phyloP scores from a whole-genome alignment of 441 rosid species.

The Corymbia citriodora region DNA sequence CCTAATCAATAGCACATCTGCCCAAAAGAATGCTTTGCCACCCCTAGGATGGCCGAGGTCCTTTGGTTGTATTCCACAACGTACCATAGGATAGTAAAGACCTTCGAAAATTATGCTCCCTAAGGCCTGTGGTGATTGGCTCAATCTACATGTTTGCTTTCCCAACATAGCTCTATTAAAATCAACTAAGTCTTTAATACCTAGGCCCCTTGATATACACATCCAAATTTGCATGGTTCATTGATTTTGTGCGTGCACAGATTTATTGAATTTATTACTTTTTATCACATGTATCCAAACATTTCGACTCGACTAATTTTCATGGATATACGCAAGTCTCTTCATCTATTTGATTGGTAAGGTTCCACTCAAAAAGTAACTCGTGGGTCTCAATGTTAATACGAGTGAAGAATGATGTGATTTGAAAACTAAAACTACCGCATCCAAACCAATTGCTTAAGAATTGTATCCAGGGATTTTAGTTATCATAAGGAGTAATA shows the following conservation, averaged over 20 bases:
- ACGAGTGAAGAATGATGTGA: background rate
- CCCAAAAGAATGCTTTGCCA: too few relatives aligned
- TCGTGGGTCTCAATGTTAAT: background rate
- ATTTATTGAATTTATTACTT: background rate
- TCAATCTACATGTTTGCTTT: too few relatives aligned
- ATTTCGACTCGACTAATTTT: background rate
- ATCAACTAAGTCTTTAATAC: too few relatives aligned
- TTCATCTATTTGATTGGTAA: background rate
- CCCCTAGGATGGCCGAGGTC: too few relatives aligned
- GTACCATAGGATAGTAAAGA: too few relatives aligned
- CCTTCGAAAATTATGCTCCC: too few relatives aligned
- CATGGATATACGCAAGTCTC: background rate
- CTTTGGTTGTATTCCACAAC: too few relatives aligned
- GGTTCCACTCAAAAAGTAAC: background rate
- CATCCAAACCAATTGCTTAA: background rate
- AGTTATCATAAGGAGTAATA: background rate
- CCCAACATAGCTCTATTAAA: too few relatives aligned
- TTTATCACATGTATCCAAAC: background rate
- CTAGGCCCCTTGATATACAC: background rate
- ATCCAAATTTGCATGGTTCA: background rate
- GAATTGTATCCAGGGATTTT: background rate
- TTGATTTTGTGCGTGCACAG: fast-evolving
- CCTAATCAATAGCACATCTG: too few relatives aligned
- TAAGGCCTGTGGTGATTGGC: too few relatives aligned
- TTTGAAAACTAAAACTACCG: background rate